Conservation (phyloP, 768 basidiomycete genomes). For the Tricholoma matsutake region DNA sequence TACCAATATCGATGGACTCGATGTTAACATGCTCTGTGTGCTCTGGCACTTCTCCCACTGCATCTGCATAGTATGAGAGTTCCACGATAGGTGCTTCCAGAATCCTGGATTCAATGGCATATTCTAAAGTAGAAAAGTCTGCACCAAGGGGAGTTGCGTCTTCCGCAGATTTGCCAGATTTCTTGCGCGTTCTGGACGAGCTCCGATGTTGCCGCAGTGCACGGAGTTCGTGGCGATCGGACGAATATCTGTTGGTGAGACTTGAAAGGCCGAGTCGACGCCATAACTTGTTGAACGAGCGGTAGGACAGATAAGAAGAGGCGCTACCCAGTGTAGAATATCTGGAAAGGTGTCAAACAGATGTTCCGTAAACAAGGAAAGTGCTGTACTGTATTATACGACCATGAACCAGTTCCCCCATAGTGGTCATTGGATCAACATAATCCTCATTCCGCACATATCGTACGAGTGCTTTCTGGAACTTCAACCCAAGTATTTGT, state of each 20-base stretch:
- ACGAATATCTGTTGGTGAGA: constrained; percentile 34
- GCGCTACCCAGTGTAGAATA: constrained; percentile 29
- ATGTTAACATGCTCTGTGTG: constrained; percentile 25
- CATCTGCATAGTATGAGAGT: constrained; percentile 83
- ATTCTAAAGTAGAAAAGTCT: constrained; percentile 65
- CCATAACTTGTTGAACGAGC: constrained; percentile 52
- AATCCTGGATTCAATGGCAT: constrained; percentile 83
- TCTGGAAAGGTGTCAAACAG: constrained; percentile 17
- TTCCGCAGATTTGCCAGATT: constrained; percentile 37
- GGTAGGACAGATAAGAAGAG: constrained; percentile 34
- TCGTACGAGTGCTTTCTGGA: constrained; percentile 60
- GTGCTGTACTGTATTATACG: constrained; percentile 46
- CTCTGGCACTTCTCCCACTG: constrained; percentile 70
- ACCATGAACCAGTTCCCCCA: constrained; percentile 62
- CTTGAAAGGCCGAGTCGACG: constrained; percentile 44
- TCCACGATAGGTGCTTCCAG: constrained; percentile 77
- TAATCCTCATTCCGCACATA: constrained; percentile 77
- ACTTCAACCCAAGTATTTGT: constrained; percentile 68
- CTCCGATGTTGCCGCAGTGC: constrained; percentile 17
- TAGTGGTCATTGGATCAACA: constrained; percentile 57
- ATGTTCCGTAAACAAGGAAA: constrained; percentile 1
- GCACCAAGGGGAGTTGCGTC: constrained; percentile 54
- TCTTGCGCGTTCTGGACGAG: constrained; percentile 17
- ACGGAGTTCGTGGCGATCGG: constrained; percentile 30
- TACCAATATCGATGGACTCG: constrained; percentile 71